Evolutionary conservation across 2,329 filamentous ascomycete genomes (phyloP), one percentile per base, ranked within the genome.

Genomic region (Fusarium marasasianum): DNA sequence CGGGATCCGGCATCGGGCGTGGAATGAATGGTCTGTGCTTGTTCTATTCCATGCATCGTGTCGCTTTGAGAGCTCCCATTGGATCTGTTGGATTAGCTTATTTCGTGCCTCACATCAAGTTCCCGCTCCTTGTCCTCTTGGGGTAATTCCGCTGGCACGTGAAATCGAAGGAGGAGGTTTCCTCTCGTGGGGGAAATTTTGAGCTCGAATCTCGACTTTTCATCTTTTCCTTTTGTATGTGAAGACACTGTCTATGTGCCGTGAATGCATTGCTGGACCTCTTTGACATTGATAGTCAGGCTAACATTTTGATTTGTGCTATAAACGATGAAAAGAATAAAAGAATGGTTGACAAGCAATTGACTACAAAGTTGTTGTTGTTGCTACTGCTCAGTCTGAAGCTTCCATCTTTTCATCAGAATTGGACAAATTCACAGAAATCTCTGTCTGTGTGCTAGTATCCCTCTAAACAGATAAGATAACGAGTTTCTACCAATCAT

Each of bases 1-100:
- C 69, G 72, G 61, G 71, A 69, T 54, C 75, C 75, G 71, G 73
- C 68, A 77, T 76, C 75, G 75, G 45, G 50, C 26, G 20, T 66
- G 26, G 53, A 57, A 57, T 35, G 33, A 35, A 3, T 44, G 53
- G 41, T 60, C 55, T 56, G 53, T 60, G 58, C 73, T 51, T 54
- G 40, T 45, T 45, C 35, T 47, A 24, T 29, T 54, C 41, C 41
- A 31, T 56, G 51, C 55, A 51, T 72, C 56, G 48, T 74, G 58
- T 59, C 58, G 43, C 62, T 40, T 14, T 45, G 48, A 22, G 26
- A 26, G 40, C 35, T 51, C 41, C 47, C 22, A 74, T 74, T 74
- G 71, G 67, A 44, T 53, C 56, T 44, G 18, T 44, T 24, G 44
- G 22, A 55, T 74, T 74, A 69, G 69, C 71, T 72, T 72, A 67